phyloP scores from a whole-genome alignment of 768 basidiomycete species.

The Symmetrospora coprosmae region DNA sequence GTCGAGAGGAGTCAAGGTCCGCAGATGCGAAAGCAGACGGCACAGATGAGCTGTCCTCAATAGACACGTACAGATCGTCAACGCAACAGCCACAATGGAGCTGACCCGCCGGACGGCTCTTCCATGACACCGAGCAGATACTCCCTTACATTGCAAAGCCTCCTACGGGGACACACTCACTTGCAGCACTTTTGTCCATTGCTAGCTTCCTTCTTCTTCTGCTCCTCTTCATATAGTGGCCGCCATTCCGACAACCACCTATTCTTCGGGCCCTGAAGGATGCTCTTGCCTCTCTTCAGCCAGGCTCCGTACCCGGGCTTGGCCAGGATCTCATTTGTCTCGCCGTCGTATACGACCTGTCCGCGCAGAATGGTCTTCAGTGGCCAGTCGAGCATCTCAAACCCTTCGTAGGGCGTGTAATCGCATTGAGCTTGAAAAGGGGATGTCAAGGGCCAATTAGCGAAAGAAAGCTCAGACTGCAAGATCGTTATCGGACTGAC shows the following conservation, averaged over 20 bases:
- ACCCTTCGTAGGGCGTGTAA: conserved; percentile 39
- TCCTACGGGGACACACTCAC: neutral
- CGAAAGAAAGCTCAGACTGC: neutral
- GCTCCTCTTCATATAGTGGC: conserved; percentile 26
- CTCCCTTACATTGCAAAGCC: too few species aligned
- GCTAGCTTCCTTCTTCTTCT: neutral
- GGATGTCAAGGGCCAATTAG: too few species aligned
- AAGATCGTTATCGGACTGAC: neutral
- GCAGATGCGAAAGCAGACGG: too few species aligned
- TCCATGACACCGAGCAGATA: too few species aligned
- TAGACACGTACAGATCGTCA: too few species aligned
- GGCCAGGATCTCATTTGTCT: conserved; percentile 14
- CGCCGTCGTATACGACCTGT: conserved; percentile 25
- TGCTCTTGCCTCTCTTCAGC: conserved; percentile 27
- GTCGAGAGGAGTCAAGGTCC: too few species aligned
- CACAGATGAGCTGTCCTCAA: too few species aligned
- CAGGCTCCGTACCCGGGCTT: conserved; percentile 16
- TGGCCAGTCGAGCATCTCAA: conserved; percentile 37
- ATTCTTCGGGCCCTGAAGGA: conserved; percentile 18
- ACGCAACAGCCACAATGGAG: too few species aligned
- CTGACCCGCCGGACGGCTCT: too few species aligned
- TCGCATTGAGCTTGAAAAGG: conserved; percentile 30
- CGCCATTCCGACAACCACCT: conserved; percentile 26
- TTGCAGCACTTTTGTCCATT: neutral
- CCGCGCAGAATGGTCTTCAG: conserved; percentile 31